Percentiles rank a stretch among this genome's conserved stretches.
Conservation (phyloP, 2,329 filamentous ascomycete genomes). For the Fusarium multiceps region DNA sequence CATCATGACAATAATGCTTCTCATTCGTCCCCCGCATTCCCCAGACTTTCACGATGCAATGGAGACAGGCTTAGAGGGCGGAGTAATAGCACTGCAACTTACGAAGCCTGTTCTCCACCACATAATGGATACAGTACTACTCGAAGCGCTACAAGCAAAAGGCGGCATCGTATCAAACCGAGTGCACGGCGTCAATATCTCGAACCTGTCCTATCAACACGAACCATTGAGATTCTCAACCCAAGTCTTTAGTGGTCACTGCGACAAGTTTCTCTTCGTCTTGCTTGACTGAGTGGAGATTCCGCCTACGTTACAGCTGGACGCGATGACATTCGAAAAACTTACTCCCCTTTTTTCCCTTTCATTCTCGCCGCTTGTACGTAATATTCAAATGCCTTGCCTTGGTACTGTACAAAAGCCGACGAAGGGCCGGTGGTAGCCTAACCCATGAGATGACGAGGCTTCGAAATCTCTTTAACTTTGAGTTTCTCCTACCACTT, state of each 20-base stretch:
- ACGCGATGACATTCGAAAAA: conserved; percentile 22
- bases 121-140: conserved; percentile 1
- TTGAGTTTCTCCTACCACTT: conserved; percentile 10
- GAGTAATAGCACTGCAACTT: conserved; percentile 9
- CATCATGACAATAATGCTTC: conserved; percentile 11
- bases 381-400: conserved; percentile 21
- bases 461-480: conserved; percentile 24
- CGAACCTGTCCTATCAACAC: conserved; percentile 13
- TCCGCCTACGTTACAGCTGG: conserved; percentile 13
- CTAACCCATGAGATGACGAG: conserved; percentile 6
- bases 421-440: conserved; percentile 30
- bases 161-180: conserved; percentile 12
- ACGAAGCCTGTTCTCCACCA: conserved; percentile 23
- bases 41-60: conserved; percentile 32
- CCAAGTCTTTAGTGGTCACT: background rate
- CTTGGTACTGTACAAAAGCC: conserved; percentile 14
- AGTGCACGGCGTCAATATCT: conserved; percentile 6
- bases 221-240: background rate
- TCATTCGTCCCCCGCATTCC: conserved; percentile 37
- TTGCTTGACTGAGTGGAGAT: conserved; percentile 20
- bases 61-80: conserved; percentile 11
- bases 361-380: conserved; percentile 24
- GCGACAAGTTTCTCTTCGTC: background rate
- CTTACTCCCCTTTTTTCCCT: conserved; percentile 13
- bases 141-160: conserved; percentile 4